Evolutionary conservation across 2,329 filamentous ascomycete genomes (phyloP).

Genomic region (Xylariaceae sp.): DNA sequence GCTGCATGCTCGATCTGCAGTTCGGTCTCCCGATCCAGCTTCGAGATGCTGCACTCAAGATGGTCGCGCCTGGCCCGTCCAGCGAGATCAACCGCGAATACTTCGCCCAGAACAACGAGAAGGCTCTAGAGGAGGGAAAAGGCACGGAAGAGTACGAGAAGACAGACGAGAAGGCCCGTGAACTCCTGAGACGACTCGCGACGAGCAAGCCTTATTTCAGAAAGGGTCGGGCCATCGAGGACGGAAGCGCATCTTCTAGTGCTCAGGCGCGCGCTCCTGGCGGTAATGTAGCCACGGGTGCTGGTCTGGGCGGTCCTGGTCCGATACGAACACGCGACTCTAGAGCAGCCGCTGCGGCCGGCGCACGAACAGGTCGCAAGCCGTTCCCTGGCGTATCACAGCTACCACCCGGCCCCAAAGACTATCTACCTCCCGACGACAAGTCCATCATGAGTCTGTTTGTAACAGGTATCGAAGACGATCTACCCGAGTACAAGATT

Average conservation of each 20-base stretch:
- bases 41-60: slow-evolving; percentile 92
- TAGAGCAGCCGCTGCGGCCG: slow-evolving; percentile 45
- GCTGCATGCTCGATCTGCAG: slow-evolving; percentile 95
- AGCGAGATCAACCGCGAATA: slow-evolving; percentile 95
- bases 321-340: slow-evolving; percentile 73
- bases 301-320: slow-evolving; percentile 59
- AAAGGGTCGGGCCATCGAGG: slow-evolving; percentile 72
- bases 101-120: slow-evolving; percentile 96
- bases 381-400: slow-evolving; percentile 67
- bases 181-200: slow-evolving; percentile 76
- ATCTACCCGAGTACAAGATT: slow-evolving; percentile 86
- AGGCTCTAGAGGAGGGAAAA: slow-evolving; percentile 85
- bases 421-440: slow-evolving; percentile 80
- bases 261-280: slow-evolving; percentile 35
- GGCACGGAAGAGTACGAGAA: slow-evolving; percentile 89
- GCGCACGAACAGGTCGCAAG: slow-evolving; percentile 48
- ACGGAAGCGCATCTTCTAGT: slow-evolving; percentile 39
- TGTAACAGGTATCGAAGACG: slow-evolving; percentile 91
- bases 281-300: slow-evolving; percentile 47
- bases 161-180: slow-evolving; percentile 92
- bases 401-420: slow-evolving; percentile 73
- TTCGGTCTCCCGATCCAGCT: slow-evolving; percentile 94
- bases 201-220: slow-evolving; percentile 94
- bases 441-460: slow-evolving; percentile 88
- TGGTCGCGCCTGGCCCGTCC: slow-evolving; percentile 89